These are phyloP conservation scores for Candida buenavistaensis DNA, from an alignment of 1,139 yeast species.

Conservation along the genomic window DNA sequence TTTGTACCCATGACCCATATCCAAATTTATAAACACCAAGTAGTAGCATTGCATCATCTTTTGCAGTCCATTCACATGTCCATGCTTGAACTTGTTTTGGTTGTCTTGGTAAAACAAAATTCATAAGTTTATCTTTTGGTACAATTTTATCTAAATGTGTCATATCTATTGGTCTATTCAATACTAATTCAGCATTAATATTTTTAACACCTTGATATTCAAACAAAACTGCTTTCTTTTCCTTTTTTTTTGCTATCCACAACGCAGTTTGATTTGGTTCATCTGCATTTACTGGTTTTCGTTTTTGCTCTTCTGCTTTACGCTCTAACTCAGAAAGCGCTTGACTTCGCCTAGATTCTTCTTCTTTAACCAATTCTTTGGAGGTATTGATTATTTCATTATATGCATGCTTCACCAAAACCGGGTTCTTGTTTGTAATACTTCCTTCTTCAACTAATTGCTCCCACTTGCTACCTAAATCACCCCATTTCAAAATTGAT, in stretches of 20 bases:
- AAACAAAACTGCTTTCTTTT: slow-evolving; percentile 82
- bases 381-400: slow-evolving; percentile 68
- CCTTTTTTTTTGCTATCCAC: slow-evolving; percentile 67
- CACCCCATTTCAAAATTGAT: slow-evolving; percentile 81
- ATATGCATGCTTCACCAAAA: slow-evolving; percentile 74
- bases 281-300: slow-evolving; percentile 29
- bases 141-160: slow-evolving; percentile 58
- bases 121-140: slow-evolving; percentile 56
- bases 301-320: slow-evolving; percentile 59
- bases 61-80: slow-evolving; percentile 82
- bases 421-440: slow-evolving; percentile 81
- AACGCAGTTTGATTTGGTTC: slow-evolving; percentile 45
- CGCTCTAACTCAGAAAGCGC: slow-evolving; percentile 60
- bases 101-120: slow-evolving; percentile 55
- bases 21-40: slow-evolving; percentile 92
- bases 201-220: slow-evolving; percentile 88
- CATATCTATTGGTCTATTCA: slow-evolving; percentile 84
- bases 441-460: slow-evolving; percentile 89
- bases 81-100: slow-evolving; percentile 89
- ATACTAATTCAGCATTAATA: slow-evolving; percentile 84
- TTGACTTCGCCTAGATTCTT: slow-evolving; percentile 60
- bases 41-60: slow-evolving; percentile 83
- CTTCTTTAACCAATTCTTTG: slow-evolving; percentile 60
- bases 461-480: slow-evolving; percentile 79
- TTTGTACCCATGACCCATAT: slow-evolving; percentile 92